phyloP scores from a whole-genome alignment of 176 grass and related monocot species.

The Hsuehochloa calcarea region DNA sequence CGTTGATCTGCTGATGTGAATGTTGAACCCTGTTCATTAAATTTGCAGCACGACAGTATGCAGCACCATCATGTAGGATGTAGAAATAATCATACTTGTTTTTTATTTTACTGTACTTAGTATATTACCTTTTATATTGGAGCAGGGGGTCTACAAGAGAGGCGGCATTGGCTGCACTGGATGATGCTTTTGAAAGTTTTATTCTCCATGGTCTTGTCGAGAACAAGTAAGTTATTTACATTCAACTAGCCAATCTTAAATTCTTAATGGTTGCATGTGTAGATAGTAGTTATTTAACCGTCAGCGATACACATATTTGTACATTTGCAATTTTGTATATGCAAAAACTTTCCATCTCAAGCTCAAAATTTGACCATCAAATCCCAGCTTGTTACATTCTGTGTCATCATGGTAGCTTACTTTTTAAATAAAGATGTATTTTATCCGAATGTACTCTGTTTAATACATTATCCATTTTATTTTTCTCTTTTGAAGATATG shows the following conservation, averaged over 20 bases:
- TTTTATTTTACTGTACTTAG: background rate
- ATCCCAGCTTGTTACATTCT: background rate
- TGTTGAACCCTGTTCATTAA: background rate
- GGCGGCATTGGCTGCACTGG: conserved; percentile 50
- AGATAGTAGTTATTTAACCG: background rate
- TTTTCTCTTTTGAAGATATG: conserved; percentile 53
- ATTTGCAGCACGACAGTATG: background rate
- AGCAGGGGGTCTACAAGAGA: conserved; percentile 79
- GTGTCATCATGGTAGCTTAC: background rate
- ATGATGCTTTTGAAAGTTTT: conserved; percentile 81
- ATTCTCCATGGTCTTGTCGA: conserved; percentile 65
- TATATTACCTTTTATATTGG: conserved; percentile 10
- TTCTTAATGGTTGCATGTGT: background rate
- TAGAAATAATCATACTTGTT: background rate
- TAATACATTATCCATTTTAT: background rate
- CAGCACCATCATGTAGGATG: background rate
- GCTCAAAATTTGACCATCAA: background rate
- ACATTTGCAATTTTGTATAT: background rate
- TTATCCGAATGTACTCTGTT: background rate
- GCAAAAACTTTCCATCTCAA: background rate
- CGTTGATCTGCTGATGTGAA: background rate
- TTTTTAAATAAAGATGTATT: background rate
- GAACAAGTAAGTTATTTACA: conserved; percentile 61
- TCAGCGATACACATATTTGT: background rate
- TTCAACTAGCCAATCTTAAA: background rate